Base-by-base conservation (phyloP, 1,284 basidiomycete genomes). In the Melampsora larici-populina region DNA sequence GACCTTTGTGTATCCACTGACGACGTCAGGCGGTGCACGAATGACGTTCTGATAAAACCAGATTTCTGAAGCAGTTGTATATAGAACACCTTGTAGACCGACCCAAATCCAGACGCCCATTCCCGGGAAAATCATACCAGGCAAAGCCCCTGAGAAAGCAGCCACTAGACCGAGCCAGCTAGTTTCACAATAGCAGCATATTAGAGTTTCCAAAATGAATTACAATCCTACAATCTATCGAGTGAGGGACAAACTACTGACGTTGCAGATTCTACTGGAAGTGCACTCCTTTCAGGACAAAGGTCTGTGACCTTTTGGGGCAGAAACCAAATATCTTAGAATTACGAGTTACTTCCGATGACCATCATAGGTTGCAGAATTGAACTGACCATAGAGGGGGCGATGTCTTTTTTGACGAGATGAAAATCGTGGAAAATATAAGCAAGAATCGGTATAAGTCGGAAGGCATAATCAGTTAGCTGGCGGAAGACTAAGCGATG, bases 1-100 rank as follows among this genome's bases (percentile, higher is more conserved):
- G n/a, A 78, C 76, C 49, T 64, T 78, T 4, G 68, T 78, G 51
- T 78, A 78, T 24, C 76, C 76, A 71, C 76, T 78, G 21, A 62
- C 58, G 31, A 78, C 69, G 70, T 78, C 76, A 64, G 76, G 69
- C 63, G 76, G 68, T 51, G 76, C 62, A 31, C 76, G 40, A 40
- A 78, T 70, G 17, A 66, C 51, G 40, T 78, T 78, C 24, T 71
- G 69, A 15, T 51, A 78, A 33, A 78, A 71, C 68, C 76, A 70
- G 24, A 78, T 58, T 46, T 78, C 76, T 78, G 76, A 70, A 24
- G 69, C 58, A 58, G 76, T 78, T n/a, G 76, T 78, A 15, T 64
- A 70, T 15, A 78, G 69, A 43, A 70, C 62, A 17, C 76, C 76
- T 66, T 78, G 76, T 0, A 78, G 31, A 24, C 62, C 63, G 64